These are phyloP conservation scores for Claviceps sp. DNA, from an alignment of 2,329 filamentous ascomycete genomes.

Conservation along the genomic window DNA sequence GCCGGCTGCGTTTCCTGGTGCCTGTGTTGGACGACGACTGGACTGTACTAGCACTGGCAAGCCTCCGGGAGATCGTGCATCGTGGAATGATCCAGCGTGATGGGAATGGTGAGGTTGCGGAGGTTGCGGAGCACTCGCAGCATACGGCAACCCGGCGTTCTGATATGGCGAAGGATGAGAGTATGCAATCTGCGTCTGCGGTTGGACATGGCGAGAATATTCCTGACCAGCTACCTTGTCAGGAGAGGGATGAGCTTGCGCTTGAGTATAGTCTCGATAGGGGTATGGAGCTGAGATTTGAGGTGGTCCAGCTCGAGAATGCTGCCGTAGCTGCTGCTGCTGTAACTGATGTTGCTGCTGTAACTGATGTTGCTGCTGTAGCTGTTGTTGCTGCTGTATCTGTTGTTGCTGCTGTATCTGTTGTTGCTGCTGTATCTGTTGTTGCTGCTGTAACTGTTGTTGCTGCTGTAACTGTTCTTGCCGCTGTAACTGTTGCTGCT, in stretches of 20 bases:
- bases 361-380: neutral
- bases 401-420: neutral
- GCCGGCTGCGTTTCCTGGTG: conserved; percentile 25
- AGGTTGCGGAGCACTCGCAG: conserved; percentile 27
- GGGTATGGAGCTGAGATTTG: conserved; percentile 30
- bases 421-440: neutral
- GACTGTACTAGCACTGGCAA: conserved; percentile 22
- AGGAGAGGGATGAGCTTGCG: conserved; percentile 31
- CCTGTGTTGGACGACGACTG: conserved; percentile 37
- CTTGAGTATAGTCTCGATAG: conserved; percentile 37
- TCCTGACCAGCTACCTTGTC: conserved; percentile 32
- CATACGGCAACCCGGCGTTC: conserved; percentile 26
- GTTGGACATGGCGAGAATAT: conserved; percentile 22
- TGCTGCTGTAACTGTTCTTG: neutral
- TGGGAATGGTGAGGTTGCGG: conserved; percentile 27
- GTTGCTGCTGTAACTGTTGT: neutral
- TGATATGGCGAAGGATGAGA: conserved; percentile 26
- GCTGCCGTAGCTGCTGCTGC: conserved; percentile 10
- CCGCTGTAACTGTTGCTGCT: neutral
- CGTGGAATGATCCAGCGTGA: conserved; percentile 28
- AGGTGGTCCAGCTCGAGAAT: conserved; percentile 18
- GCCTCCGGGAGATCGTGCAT: conserved; percentile 35
- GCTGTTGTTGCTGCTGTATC: neutral
- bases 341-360: neutral
- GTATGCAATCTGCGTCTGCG: conserved; percentile 21